Evolutionary conservation across 2,329 filamentous ascomycete genomes (phyloP).

Genomic region (Aspergillus pseudotamarii): DNA sequence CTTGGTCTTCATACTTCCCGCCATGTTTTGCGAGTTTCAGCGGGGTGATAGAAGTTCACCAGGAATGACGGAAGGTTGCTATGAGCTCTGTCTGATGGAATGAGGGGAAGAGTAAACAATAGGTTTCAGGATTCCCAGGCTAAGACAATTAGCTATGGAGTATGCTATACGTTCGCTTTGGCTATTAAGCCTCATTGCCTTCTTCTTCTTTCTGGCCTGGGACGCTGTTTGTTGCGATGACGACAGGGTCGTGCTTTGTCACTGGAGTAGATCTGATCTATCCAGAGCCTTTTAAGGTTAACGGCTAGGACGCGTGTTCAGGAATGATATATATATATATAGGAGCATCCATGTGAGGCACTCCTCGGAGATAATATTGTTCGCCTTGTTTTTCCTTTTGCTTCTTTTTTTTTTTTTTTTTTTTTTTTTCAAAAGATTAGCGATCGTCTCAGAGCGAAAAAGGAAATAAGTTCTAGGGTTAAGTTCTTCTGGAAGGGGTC

Average conservation of each 20-base stretch:
- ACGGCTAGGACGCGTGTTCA: constrained; percentile 27
- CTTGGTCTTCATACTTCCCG: not conserved
- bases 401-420: not conserved
- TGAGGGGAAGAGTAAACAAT: constrained; percentile 2
- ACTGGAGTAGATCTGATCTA: not conserved
- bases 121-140: not conserved
- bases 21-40: not conserved
- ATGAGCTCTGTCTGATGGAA: not conserved
- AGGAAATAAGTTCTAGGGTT: not conserved
- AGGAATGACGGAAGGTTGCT: not conserved
- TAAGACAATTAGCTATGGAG: not conserved
- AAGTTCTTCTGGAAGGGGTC: not conserved
- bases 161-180: not conserved
- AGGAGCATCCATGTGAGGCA: not conserved
- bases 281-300: not conserved
- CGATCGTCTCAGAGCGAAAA: not conserved
- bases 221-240: not conserved
- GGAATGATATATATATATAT: constrained; percentile 20
- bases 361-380: not conserved
- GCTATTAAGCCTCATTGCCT: not conserved
- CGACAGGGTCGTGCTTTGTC: not conserved
- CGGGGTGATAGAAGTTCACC: not conserved
- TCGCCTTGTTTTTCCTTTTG: not conserved
- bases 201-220: not conserved
- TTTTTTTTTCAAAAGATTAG: not conserved